phyloP scores from a whole-genome alignment of 345 rosid genomes.

The Eucalyptus guilfoylei region DNA sequence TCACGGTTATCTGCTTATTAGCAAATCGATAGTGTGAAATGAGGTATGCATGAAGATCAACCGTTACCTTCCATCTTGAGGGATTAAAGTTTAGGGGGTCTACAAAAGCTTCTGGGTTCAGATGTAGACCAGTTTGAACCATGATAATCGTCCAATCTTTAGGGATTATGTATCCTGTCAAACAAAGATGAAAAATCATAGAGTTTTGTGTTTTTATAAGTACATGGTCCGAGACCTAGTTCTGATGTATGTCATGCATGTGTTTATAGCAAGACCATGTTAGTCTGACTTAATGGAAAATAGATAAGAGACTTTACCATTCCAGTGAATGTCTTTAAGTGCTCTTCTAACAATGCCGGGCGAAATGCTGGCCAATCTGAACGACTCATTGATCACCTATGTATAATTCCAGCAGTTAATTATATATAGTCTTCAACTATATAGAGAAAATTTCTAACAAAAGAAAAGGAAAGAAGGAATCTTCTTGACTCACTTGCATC shows the following conservation, averaged over 20 bases:
- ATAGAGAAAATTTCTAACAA: no score
- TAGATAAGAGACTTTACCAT: neutral
- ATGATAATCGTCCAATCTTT: slow-evolving; percentile 26
- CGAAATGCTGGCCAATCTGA: slow-evolving; percentile 22
- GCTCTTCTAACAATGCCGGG: slow-evolving; percentile 24
- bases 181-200: neutral
- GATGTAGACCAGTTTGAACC: slow-evolving; percentile 11
- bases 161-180: slow-evolving; percentile 27
- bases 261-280: neutral
- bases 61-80: slow-evolving; percentile 28
- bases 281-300: neutral
- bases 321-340: slow-evolving; percentile 3
- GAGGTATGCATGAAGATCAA: neutral
- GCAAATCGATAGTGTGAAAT: neutral
- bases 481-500: neutral
- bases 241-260: neutral
- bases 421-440: neutral
- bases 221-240: neutral
- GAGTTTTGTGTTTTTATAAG: neutral
- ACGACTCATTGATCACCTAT: slow-evolving; percentile 36
- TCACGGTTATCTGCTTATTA: neutral
- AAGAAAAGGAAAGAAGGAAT: neutral
- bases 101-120: slow-evolving; percentile 6
- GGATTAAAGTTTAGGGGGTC: slow-evolving; percentile 33
- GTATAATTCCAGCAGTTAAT: neutral